Percentiles rank a stretch among this genome's conserved stretches.
Evolutionary conservation across 768 basidiomycete genomes (phyloP).

Genomic region (Pholiota microspora): DNA sequence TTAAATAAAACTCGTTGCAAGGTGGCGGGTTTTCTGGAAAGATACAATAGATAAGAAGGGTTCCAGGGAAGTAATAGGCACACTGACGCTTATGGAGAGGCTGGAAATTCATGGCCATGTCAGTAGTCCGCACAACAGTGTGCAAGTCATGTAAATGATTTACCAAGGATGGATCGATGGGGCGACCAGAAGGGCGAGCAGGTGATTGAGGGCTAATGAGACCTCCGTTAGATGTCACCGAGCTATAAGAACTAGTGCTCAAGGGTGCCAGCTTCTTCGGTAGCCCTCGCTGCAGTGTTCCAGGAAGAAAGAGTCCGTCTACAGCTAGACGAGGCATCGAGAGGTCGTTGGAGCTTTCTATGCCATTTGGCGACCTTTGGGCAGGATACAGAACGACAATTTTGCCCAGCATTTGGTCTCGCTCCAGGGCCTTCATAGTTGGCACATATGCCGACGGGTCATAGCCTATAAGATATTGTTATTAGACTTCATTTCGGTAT

Average conservation of each 20-base stretch:
- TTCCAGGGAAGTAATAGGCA: slow-evolving; percentile 2
- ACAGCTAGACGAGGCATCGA: slow-evolving; percentile 53
- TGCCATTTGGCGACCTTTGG: slow-evolving; percentile 33
- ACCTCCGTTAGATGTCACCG: slow-evolving; percentile 53
- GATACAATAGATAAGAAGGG: slow-evolving; percentile 7
- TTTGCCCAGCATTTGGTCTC: slow-evolving; percentile 64
- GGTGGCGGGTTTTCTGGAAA: slow-evolving; percentile 74
- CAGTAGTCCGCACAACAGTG: slow-evolving; percentile 7
- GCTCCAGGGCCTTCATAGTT: slow-evolving; percentile 55
- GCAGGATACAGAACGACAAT: slow-evolving; percentile 59
- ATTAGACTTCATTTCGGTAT: slow-evolving; percentile 2
- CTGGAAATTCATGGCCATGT: slow-evolving; percentile 32
- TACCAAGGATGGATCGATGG: slow-evolving; percentile 67
- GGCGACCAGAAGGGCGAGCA: slow-evolving; percentile 38
- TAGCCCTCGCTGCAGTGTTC: slow-evolving; percentile 29
- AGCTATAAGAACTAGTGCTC: slow-evolving; percentile 40
- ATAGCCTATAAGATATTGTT: slow-evolving; percentile 39
- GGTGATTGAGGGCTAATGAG: slow-evolving; percentile 69
- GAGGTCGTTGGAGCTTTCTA: slow-evolving; percentile 39
- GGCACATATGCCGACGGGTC: slow-evolving; percentile 53
- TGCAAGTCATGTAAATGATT: slow-evolving; percentile 18
- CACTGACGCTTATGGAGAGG: slow-evolving; percentile 75
- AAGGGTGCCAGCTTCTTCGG: slow-evolving; percentile 46
- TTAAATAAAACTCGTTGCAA: slow-evolving; percentile 82
- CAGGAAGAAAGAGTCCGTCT: slow-evolving; percentile 46